Conservation (phyloP, 2,329 filamentous ascomycete species). For the Delphinella strobiligena region DNA sequence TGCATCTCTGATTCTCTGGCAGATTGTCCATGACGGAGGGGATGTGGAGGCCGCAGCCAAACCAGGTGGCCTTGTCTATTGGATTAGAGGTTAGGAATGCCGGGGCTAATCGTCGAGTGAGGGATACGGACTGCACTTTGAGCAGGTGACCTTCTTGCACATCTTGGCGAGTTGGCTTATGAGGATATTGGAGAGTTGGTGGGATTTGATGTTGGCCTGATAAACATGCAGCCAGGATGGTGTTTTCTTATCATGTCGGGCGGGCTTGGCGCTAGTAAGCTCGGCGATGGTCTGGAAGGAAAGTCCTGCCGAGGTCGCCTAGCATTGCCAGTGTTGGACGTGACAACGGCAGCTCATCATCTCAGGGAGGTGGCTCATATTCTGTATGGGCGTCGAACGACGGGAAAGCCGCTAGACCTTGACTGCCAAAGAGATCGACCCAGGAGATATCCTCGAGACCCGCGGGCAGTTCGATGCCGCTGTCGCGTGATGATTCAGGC, state of each 20-base stretch:
- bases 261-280: too few species aligned
- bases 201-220: neutral
- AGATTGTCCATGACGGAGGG: slow-evolving; percentile 47
- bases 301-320: neutral
- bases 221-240: neutral
- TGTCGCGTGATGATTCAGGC: neutral
- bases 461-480: neutral
- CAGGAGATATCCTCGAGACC: neutral
- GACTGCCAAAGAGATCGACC: neutral
- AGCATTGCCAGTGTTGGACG: too few species aligned
- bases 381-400: neutral
- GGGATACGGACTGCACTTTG: slow-evolving; percentile 25
- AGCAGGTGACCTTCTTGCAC: slow-evolving; percentile 22
- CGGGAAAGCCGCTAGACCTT: neutral
- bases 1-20: slow-evolving; percentile 46
- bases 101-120: neutral
- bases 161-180: neutral
- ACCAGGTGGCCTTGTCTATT: slow-evolving; percentile 5
- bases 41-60: slow-evolving; percentile 34
- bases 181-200: neutral
- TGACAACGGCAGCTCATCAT: too few species aligned
- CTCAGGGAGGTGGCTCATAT: neutral
- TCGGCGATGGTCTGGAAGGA: neutral
- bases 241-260: neutral
- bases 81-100: neutral